phyloP scores from a whole-genome alignment of 2,329 filamentous ascomycete species.

The Berkeleyomyces rouxiae region DNA sequence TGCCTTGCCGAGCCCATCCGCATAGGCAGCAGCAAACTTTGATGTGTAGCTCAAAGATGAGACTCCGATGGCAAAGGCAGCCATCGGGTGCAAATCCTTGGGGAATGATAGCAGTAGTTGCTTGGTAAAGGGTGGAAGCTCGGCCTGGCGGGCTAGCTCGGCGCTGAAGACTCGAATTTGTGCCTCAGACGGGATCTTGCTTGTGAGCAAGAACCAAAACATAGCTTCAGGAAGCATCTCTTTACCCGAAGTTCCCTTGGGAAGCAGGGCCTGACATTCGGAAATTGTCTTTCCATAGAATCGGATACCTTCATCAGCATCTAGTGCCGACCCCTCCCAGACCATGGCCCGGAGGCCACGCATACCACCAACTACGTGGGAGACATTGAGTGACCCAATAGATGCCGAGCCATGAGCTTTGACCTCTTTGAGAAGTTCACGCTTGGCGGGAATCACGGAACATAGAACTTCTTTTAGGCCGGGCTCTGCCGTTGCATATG shows the following conservation, averaged over 20 bases:
- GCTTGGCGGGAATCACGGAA: conserved; percentile 74
- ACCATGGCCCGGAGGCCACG: conserved; percentile 94
- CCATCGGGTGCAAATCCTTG: conserved; percentile 89
- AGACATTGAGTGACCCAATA: conserved; percentile 83
- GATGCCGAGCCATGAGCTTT: conserved; percentile 70
- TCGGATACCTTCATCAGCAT: conserved; percentile 91
- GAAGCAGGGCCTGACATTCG: conserved; percentile 85
- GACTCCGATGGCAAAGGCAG: conserved; percentile 87
- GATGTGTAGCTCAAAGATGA: conserved; percentile 92
- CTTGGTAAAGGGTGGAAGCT: conserved; percentile 66
- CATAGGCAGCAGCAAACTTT: conserved; percentile 85
- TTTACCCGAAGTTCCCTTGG: conserved; percentile 79
- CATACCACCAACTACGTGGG: conserved; percentile 93
- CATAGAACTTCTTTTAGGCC: conserved; percentile 79
- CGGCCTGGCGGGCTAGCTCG: conserved; percentile 72
- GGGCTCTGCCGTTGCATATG: conserved; percentile 64
- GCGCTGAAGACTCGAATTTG: conserved; percentile 73
- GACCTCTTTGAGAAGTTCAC: conserved; percentile 84
- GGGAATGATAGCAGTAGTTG: conserved; percentile 86
- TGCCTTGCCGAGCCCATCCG: conserved; percentile 77
- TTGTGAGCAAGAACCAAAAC: conserved; percentile 97
- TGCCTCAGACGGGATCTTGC: conserved; percentile 65
- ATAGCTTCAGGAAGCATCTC: conserved; percentile 98
- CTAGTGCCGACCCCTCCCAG: conserved; percentile 94
- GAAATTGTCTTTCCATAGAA: conserved; percentile 98